These are phyloP conservation scores for Pichia deserticola DNA, from an alignment of 805 yeast genomes.

Conservation along the genomic window DNA sequence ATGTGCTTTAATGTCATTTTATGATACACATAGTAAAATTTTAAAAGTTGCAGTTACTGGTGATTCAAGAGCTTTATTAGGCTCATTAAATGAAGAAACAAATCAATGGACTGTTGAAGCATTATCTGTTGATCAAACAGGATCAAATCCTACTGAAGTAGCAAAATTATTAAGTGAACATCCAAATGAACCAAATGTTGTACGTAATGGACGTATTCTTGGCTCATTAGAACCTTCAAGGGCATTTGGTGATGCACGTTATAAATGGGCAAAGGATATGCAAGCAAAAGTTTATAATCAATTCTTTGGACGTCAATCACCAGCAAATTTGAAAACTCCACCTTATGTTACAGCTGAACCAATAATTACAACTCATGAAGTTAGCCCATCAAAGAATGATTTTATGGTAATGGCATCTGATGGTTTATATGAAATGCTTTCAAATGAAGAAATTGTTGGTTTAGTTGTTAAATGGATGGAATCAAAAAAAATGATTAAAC, in stretches of 20 bases:
- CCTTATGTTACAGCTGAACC: conserved; percentile 98
- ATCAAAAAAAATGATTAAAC: conserved; percentile 52
- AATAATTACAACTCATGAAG: conserved; percentile 73
- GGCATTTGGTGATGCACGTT: conserved; percentile 96
- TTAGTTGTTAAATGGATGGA: conserved; percentile 93
- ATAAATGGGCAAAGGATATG: conserved; percentile 67
- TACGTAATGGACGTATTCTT: conserved; percentile 80
- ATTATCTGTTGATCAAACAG: conserved; percentile 87
- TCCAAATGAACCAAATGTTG: conserved; percentile 81
- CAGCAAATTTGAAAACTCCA: conserved; percentile 72
- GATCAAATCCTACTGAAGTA: conserved; percentile 82
- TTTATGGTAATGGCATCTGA: conserved; percentile 91
- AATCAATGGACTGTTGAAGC: conserved; percentile 79
- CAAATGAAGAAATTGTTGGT: conserved; percentile 88
- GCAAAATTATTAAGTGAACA: conserved; percentile 78
- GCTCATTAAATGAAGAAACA: conserved; percentile 55
- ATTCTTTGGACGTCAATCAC: conserved; percentile 75
- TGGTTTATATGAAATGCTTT: conserved; percentile 85
- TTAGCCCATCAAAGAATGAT: conserved; percentile 64
- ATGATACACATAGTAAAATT: conserved; percentile 63
- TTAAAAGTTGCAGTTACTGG: conserved; percentile 93
- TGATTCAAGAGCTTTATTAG: conserved; percentile 87
- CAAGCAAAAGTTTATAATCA: conserved; percentile 68
- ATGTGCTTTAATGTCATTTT: conserved; percentile 83
- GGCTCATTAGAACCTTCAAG: conserved; percentile 94